phyloP scores from a whole-genome alignment of 106 monocot species.

The Dactylorhiza incarnata region DNA sequence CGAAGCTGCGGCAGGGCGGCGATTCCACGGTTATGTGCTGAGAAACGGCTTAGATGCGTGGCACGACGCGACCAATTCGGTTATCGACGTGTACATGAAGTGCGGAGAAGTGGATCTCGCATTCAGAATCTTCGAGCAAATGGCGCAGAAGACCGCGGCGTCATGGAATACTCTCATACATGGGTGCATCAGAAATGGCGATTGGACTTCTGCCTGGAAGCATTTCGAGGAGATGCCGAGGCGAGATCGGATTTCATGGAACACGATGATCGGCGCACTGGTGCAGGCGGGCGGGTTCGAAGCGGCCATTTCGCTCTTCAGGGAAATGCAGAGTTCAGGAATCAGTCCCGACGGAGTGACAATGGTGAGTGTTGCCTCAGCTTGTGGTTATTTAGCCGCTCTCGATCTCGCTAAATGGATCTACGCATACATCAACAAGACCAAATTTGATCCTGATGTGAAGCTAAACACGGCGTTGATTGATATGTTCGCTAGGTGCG shows the following conservation, averaged over 20 bases:
- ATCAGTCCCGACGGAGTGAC: conserved; percentile 27
- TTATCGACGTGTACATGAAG: conserved; percentile 45
- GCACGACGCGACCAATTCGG: conserved; percentile 23
- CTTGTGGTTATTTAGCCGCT: conserved; percentile 40
- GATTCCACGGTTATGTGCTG: conserved; percentile 30
- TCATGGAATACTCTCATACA: conserved; percentile 42
- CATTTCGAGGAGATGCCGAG: conserved; percentile 35
- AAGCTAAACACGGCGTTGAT: conserved; percentile 49
- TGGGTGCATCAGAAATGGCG: conserved; percentile 15
- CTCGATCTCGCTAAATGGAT: conserved; percentile 48
- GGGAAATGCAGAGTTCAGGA: conserved; percentile 22
- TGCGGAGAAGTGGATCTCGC: conserved; percentile 11
- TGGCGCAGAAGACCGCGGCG: conserved; percentile 36
- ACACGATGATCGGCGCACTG: conserved; percentile 49
- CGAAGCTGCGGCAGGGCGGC: conserved; percentile 9
- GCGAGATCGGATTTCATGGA: conserved; percentile 38
- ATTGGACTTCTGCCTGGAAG: conserved; percentile 31
- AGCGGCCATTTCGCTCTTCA: conserved; percentile 26
- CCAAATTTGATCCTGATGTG: conserved; percentile 8
- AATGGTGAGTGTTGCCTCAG: conserved; percentile 34
- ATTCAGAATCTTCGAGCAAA: conserved; percentile 37
- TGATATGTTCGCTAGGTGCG: conserved; percentile 70
- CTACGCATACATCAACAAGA: conserved; percentile 40
- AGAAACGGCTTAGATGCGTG: conserved; percentile 18
- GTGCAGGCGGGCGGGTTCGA: conserved; percentile 21